Percentiles rank a stretch among this genome's conserved stretches.
phyloP scores from a whole-genome alignment of 225 moss, liverwort and hornwort species.

The Neckera pumila region DNA sequence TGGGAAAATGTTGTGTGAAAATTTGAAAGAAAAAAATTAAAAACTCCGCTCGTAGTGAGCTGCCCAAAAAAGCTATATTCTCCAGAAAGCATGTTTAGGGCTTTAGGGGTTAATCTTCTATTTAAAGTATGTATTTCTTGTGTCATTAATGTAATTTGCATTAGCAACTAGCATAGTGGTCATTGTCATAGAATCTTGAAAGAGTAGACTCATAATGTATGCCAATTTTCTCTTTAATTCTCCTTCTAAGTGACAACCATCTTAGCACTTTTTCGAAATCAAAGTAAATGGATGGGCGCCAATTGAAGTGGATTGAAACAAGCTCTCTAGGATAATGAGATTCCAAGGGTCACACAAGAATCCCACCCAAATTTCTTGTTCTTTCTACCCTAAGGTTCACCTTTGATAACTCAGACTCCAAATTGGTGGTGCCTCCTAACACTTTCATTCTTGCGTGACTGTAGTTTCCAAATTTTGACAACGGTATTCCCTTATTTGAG shows the following conservation, averaged over 20 bases:
- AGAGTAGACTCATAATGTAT: not conserved
- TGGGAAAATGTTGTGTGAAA: too few species aligned
- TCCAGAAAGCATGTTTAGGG: too few species aligned
- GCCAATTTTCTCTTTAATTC: not conserved
- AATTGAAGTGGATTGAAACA: not conserved
- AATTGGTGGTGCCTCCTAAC: not conserved
- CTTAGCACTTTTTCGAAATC: not conserved
- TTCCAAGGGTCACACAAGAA: not conserved
- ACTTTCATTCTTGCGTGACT: not conserved
- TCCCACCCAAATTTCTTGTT: not conserved
- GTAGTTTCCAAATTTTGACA: not conserved
- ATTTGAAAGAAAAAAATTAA: too few species aligned
- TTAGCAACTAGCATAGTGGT: not conserved
- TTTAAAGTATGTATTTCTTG: too few species aligned
- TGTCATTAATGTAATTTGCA: too few species aligned
- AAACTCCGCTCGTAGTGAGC: too few species aligned
- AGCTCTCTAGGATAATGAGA: not conserved
- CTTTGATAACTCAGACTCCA: not conserved
- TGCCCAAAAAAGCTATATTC: too few species aligned
- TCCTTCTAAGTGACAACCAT: not conserved
- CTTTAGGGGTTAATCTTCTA: not conserved
- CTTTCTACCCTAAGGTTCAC: not conserved
- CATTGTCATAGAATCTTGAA: not conserved
- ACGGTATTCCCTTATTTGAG: not conserved
- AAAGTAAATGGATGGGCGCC: not conserved